Evolutionary conservation across 192 early-diverging fungal genomes (phyloP).

Genomic region (Umbelopsis ramanniana): DNA sequence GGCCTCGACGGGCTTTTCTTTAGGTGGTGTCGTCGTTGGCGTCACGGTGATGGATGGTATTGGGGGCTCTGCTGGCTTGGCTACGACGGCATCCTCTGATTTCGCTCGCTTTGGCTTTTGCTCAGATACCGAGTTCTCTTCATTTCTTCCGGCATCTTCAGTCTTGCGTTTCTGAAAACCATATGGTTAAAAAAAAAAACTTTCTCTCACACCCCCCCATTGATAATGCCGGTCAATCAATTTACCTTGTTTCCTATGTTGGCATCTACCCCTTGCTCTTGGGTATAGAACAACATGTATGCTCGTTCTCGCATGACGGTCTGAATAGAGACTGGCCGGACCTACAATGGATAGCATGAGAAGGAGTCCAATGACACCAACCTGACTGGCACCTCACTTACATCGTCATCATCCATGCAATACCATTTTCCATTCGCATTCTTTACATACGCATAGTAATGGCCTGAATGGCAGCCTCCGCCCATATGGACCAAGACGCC

Average conservation of each 20-base stretch:
- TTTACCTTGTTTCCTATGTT: background rate
- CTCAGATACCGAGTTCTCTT: background rate
- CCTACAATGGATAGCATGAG: constrained; percentile 39
- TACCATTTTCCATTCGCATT: constrained; percentile 80
- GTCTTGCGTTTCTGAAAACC: background rate
- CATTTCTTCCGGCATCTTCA: background rate
- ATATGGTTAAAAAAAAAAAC: background rate
- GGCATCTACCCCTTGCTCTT: constrained; percentile 26
- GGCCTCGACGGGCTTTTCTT: background rate
- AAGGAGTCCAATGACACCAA: constrained; percentile 5
- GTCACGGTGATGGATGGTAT: background rate
- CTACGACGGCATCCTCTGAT: background rate
- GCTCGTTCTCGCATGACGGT: constrained; percentile 78
- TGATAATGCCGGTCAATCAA: too few relatives aligned
- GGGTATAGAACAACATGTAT: constrained; percentile 86
- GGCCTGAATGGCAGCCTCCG: constrained; percentile 73
- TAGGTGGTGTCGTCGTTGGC: background rate
- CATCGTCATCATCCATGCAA: constrained; percentile 74
- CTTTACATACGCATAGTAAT: constrained; percentile 87
- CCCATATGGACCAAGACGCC: constrained; percentile 86
- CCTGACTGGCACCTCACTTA: constrained; percentile 25
- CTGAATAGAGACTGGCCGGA: constrained; percentile 65
- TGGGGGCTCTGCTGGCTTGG: background rate
- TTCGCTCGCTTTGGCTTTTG: constrained; percentile 16
- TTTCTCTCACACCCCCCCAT: too few relatives aligned